These are phyloP conservation scores for Furcasterigmium sp. DNA, from an alignment of 2,329 filamentous ascomycete species.

Conservation along the genomic window DNA sequence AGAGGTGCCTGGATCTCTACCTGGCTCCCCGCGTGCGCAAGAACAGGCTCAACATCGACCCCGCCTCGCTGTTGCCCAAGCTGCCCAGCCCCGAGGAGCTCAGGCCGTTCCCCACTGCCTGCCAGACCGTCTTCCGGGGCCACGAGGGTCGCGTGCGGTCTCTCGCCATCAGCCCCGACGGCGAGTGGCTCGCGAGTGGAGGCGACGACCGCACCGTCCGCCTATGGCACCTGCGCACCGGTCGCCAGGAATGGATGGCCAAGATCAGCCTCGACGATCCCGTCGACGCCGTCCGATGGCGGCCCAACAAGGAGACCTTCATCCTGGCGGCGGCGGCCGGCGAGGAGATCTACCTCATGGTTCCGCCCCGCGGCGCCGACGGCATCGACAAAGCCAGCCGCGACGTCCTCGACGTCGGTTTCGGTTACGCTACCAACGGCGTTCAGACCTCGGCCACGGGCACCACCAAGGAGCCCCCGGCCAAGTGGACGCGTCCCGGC, in stretches of 20 bases:
- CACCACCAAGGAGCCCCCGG: conserved; percentile 66
- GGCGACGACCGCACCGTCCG: conserved; percentile 91
- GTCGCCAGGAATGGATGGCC: conserved; percentile 80
- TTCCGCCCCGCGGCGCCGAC: conserved; percentile 69
- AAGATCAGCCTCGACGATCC: conserved; percentile 73
- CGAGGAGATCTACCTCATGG: conserved; percentile 79
- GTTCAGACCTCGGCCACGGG: conserved; percentile 49
- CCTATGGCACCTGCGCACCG: conserved; percentile 83
- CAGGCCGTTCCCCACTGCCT: conserved; percentile 89
- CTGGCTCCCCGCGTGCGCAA: conserved; percentile 86
- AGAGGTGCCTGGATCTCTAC: conserved; percentile 92
- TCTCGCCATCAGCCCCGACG: conserved; percentile 78
- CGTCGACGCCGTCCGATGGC: conserved; percentile 85
- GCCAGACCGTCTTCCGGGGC: conserved; percentile 79
- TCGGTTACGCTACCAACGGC: conserved; percentile 78
- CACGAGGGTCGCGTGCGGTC: conserved; percentile 85
- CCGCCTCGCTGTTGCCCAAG: conserved; percentile 85
- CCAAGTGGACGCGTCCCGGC: conserved; percentile 79
- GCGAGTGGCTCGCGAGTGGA: conserved; percentile 82
- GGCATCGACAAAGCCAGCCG: conserved; percentile 69
- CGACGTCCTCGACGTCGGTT: conserved; percentile 79
- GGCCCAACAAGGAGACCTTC: conserved; percentile 73
- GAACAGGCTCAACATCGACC: conserved; percentile 95
- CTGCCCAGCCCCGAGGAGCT: conserved; percentile 89
- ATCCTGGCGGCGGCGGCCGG: conserved; percentile 80